Base-by-base conservation (phyloP, 1,284 basidiomycete genomes). In the Cryptococcus amylolentus region DNA sequence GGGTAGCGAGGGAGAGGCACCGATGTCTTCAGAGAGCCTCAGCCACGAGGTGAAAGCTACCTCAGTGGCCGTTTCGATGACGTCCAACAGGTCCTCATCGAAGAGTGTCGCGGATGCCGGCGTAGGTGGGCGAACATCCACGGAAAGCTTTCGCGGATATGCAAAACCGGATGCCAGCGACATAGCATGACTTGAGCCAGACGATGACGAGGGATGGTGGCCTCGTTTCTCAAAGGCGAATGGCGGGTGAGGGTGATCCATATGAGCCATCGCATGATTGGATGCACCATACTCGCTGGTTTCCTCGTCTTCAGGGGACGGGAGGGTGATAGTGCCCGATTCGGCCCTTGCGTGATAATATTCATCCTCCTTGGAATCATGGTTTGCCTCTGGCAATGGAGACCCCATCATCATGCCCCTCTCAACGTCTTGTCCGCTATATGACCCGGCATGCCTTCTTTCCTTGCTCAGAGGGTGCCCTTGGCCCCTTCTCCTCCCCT, bases 381-480 rank as follows among this genome's bases (percentile, higher is more conserved):
- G 13, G 23, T 49, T 18, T 52, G 44, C 51, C 57, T 44, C 31
- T 52, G 45, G 28, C 37, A 51, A 54, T 4, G 72, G 70, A 6
- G 77, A 76, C 1, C 89, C 88, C 61, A 95, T 78, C 53, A 84
- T 81, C 75, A 87, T 89, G 39, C 92, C 92, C 54, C 90, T 85
- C 72, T 94, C 87, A 1, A 96, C 88, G 71, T 96, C 92, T 69
- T 91, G 88, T 38, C 83, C 87, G 63, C 90, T 93, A 79, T 95
- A 96, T 0, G 91, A 95, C 6, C 92, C 92, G 1, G 89, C 92
- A 72, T 95, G 89, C 23, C 92, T 82, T n/a, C 91, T 66, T 16
- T 46, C 45, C 27, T 16, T 26, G 18, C 45, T 26, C 9, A 46
- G 16, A 26, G 20, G 12, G 26, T 26, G 23, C 10, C 23, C 45